A percentile compares a stretch with the other conserved stretches of the same genome.
Conservation (phyloP, 495 filamentous ascomycete species). For the Lophiotrema nucula region DNA sequence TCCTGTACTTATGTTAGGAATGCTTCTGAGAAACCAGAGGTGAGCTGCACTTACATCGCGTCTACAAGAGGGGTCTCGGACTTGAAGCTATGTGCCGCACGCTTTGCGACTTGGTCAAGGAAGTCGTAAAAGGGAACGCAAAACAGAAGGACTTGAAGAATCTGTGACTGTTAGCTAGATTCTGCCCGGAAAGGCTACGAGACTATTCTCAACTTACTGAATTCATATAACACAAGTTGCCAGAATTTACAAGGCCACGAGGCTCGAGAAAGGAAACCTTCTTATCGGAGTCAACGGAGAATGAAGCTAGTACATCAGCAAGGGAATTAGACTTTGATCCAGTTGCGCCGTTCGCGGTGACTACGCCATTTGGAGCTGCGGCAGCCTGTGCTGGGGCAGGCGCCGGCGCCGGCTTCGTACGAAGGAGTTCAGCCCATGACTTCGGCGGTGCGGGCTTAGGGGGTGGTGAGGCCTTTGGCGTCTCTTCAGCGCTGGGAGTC, state of each 20-base stretch:
- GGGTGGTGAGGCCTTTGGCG: conserved; percentile 44
- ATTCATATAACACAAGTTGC: conserved; percentile 99
- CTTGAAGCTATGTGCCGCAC: conserved; percentile 86
- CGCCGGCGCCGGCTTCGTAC: conserved; percentile 45
- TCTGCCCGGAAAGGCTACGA: background rate
- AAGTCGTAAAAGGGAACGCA: conserved; percentile 95
- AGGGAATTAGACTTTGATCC: conserved; percentile 50
- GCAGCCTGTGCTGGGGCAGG: conserved; percentile 34
- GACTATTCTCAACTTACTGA: conserved; percentile 75
- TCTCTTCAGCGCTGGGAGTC: conserved; percentile 37
- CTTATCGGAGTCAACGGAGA: conserved; percentile 58
- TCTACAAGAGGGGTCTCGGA: conserved; percentile 92
- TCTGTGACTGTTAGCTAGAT: conserved; percentile 48
- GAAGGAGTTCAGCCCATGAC: conserved; percentile 75
- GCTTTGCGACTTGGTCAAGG: conserved; percentile 79
- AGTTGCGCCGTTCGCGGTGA: conserved; percentile 50
- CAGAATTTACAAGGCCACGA: conserved; percentile 92
- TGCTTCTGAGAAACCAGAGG: too few relatives aligned
- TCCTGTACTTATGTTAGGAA: too few relatives aligned
- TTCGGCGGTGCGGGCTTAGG: conserved; percentile 55
- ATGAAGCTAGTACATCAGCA: conserved; percentile 67
- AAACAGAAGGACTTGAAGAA: conserved; percentile 88
- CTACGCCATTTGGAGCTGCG: conserved; percentile 47
- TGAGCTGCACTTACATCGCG: conserved; percentile 87
- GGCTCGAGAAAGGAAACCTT: conserved; percentile 86